These are phyloP conservation scores for Corymbia maculata DNA, from an alignment of 345 rosid species.

Conservation along the genomic window DNA sequence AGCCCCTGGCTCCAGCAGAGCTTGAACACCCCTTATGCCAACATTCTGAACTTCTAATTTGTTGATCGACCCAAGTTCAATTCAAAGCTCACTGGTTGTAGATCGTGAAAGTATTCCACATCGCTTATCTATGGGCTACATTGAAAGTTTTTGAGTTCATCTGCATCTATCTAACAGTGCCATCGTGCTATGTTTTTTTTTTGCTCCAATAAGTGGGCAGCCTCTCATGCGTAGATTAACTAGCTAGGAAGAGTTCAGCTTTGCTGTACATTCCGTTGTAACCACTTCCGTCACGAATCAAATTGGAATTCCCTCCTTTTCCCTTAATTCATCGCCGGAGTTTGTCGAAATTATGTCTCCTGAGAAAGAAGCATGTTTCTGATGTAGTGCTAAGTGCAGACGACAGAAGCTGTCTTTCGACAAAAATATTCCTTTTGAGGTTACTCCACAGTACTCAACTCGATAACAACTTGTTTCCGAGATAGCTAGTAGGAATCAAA, in stretches of 20 bases:
- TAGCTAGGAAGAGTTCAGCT: not conserved
- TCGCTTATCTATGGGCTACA: not conserved
- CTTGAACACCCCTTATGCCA: conserved; percentile 37
- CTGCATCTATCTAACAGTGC: not conserved
- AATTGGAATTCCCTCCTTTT: not conserved
- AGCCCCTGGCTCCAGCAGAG: conserved; percentile 83
- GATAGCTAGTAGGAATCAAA: not conserved
- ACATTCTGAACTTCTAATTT: conserved; percentile 39
- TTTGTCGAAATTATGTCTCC: not conserved
- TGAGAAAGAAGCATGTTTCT: not conserved
- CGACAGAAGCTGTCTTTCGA: not conserved
- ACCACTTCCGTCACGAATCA: not conserved
- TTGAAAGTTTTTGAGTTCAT: not conserved
- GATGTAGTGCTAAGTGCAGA: not conserved
- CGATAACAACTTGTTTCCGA: not conserved
- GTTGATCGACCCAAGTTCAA: not conserved
- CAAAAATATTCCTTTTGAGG: not conserved
- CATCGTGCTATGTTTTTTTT: not conserved
- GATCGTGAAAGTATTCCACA: not conserved
- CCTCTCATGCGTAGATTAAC: not conserved
- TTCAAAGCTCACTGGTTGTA: not conserved
- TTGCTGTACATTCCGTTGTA: not conserved
- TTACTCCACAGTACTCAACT: not conserved
- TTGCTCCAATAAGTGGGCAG: not conserved
- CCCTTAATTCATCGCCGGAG: not conserved